These are phyloP conservation scores for Leishmania aethiopica DNA, from an alignment of 208 protist genomes.

Conservation along the genomic window DNA sequence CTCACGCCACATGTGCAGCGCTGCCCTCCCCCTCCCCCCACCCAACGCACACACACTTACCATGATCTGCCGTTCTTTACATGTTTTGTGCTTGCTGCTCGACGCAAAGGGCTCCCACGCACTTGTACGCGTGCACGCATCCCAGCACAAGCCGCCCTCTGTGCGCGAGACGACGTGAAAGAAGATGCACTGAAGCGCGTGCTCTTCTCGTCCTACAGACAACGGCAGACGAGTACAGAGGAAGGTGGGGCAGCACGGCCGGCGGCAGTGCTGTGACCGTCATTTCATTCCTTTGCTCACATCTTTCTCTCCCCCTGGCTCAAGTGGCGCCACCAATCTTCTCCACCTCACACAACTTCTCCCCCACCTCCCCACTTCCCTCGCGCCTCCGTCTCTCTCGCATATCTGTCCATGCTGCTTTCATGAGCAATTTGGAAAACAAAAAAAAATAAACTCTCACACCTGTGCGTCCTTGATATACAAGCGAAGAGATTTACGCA, in stretches of 20 bases:
- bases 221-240: background rate
- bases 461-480: background rate
- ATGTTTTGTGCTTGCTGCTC: background rate
- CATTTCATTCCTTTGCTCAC: background rate
- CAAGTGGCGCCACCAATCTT: background rate
- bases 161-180: background rate
- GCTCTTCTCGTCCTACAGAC: background rate
- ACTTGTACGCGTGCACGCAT: background rate
- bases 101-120: background rate
- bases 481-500: background rate
- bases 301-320: background rate
- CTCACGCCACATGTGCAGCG: background rate
- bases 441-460: background rate
- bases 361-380: background rate
- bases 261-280: background rate
- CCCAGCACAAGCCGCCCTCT: background rate
- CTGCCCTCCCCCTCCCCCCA: background rate
- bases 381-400: background rate
- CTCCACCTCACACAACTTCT: no score
- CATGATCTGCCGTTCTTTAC: background rate
- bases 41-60: background rate
- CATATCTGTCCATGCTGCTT: background rate
- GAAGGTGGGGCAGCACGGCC: background rate
- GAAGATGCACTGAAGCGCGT: background rate
- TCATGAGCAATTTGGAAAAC: background rate